Evolutionary conservation across 2,329 filamentous ascomycete species (phyloP), one percentile per base, ranked within the genome.

Genomic region (Monilinia laxa): DNA sequence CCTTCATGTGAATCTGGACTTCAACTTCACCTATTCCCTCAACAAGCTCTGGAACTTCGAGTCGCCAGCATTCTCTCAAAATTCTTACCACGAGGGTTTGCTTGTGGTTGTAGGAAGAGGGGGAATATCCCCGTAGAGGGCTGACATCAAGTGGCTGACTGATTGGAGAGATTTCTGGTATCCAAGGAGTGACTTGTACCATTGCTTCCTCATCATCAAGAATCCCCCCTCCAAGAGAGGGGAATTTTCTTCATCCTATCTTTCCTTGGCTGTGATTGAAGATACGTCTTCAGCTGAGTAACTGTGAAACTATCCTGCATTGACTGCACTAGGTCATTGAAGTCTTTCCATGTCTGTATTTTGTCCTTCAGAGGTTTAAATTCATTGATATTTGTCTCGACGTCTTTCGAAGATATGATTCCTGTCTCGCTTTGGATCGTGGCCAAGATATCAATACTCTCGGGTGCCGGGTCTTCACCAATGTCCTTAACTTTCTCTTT

Each of bases 21-120:
- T 77, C 75, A 54, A 75, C 70, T 64, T 75, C 71, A 12, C 76
- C 76, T 57, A 76, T 68, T 9, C 70, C 70, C 5, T 74, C 69
- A 11, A 65, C 64, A n/a, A 76, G 25, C 59, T 75, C 74, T 57
- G 70, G 70, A 18, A 76, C 63, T 45, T 73, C 71, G 20, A 77
- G 10, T 45, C 68, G 66, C 76, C 76, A 77, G 45, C 74, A 77
- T 28, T 74, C 68, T 20, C 74, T 68, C 16, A 77, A 9, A 10
- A 77, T 38, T 23, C 64, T 62, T 6, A 76, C 58, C 16, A 68
- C 70, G 14, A 74, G 16, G 14, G 68, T 67, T 60, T 77, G 75
- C 51, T 76, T 77, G 3, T 23, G 38, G 6, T 71, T 76, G 63
- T 75, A 72, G 18, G 74, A 74, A 25, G 70, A 60, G 11, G 72